A percentile compares a stretch with the other conserved stretches of the same genome.
phyloP scores from a whole-genome alignment of 257 asterid species.

The Capsicum baccatum region DNA sequence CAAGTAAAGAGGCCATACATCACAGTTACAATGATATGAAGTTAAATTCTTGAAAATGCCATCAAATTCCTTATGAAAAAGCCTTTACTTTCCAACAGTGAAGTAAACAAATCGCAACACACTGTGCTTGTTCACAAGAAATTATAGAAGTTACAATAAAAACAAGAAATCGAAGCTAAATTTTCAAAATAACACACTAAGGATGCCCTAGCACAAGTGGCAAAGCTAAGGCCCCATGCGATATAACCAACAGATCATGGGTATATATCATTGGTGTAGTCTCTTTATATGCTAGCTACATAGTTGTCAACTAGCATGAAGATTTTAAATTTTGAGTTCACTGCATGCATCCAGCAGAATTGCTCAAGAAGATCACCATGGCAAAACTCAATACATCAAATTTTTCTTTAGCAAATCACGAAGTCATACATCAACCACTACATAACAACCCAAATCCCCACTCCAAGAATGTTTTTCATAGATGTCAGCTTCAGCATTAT shows the following conservation, averaged over 20 bases:
- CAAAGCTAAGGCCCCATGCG: neutral
- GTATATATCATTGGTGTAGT: neutral
- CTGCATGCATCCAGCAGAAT: neutral
- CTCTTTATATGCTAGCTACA: neutral
- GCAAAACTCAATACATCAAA: neutral
- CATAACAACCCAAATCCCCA: neutral
- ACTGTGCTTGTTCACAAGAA: neutral
- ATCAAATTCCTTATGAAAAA: neutral
- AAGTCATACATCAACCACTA: neutral
- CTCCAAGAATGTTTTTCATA: neutral
- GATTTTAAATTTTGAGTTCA: neutral
- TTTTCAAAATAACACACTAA: neutral
- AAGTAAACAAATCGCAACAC: neutral
- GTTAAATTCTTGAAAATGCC: neutral
- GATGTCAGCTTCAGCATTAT: neutral
- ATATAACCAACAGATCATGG: neutral
- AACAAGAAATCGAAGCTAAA: neutral
- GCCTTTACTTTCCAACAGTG: slow-evolving; percentile 7
- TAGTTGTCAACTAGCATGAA: neutral
- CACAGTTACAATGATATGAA: neutral
- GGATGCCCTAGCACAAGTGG: neutral
- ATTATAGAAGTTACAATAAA: neutral
- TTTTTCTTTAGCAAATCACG: neutral
- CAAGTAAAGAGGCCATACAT: neutral
- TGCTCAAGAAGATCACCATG: neutral